These are phyloP conservation scores for Vitis labrusca DNA, from an alignment of 164 flowering plant genomes.

Conservation along the genomic window DNA sequence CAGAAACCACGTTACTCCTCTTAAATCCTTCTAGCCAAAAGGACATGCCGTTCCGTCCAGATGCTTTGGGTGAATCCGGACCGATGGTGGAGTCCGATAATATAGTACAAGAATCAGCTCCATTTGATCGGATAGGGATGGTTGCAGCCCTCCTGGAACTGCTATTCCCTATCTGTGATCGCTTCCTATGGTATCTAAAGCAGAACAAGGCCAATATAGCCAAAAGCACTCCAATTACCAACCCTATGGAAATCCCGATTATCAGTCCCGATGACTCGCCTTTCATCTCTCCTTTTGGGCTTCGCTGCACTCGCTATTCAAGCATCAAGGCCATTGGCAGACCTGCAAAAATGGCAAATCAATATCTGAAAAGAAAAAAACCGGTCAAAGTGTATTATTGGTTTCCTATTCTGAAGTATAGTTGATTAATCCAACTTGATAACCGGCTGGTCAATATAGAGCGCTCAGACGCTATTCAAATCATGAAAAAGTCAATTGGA, in stretches of 20 bases:
- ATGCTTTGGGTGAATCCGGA: constrained; percentile 75
- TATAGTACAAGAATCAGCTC: constrained; percentile 63
- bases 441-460: not conserved
- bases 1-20: constrained; percentile 60
- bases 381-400: not conserved
- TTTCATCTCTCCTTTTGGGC: constrained; percentile 49
- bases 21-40: constrained; percentile 74
- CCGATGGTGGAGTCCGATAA: constrained; percentile 84
- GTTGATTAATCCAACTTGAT: not conserved
- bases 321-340: constrained; percentile 19
- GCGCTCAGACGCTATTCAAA: not conserved
- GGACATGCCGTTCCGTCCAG: constrained; percentile 44
- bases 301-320: constrained; percentile 17
- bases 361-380: constrained; percentile 7
- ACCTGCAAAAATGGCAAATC: constrained; percentile 25
- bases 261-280: constrained; percentile 72
- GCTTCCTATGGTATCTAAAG: constrained; percentile 63
- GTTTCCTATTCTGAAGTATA: no score
- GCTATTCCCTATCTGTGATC: constrained; percentile 80
- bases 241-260: constrained; percentile 87
- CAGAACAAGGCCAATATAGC: constrained; percentile 71
- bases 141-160: constrained; percentile 81
- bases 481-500: constrained; percentile 2
- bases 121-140: constrained; percentile 80
- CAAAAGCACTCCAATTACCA: constrained; percentile 78